Percentiles rank a stretch among this genome's conserved stretches.
Conservation (phyloP, 2,329 filamentous ascomycete genomes). For the Emergomyces orientalis region DNA sequence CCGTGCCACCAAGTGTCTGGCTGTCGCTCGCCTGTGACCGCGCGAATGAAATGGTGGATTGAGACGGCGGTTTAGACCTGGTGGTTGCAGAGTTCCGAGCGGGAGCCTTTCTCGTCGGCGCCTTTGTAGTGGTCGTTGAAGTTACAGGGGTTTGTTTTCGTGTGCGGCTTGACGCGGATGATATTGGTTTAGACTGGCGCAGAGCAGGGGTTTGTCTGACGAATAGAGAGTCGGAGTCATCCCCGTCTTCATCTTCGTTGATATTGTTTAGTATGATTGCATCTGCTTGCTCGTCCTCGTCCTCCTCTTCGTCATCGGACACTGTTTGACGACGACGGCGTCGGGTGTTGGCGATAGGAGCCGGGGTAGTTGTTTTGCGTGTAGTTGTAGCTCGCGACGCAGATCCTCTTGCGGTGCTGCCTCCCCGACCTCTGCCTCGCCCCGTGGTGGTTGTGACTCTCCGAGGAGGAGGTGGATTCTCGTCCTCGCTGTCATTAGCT, state of each 20-base stretch:
- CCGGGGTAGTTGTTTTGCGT: constrained; percentile 22
- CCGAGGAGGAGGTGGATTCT: constrained; percentile 39
- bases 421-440: constrained; percentile 16
- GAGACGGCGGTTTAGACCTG: constrained; percentile 23
- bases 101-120: constrained; percentile 22
- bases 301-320: constrained; percentile 30
- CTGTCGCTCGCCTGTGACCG: constrained; percentile 26
- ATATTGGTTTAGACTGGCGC: constrained; percentile 14
- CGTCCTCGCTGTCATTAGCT: constrained; percentile 41
- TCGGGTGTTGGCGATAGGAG: constrained; percentile 14
- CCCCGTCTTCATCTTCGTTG: constrained; percentile 25
- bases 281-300: constrained; percentile 28
- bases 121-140: constrained; percentile 19
- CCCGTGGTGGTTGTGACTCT: constrained; percentile 33
- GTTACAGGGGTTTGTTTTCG: constrained; percentile 15
- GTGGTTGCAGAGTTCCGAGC: constrained; percentile 28
- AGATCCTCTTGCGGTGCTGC: constrained; percentile 9
- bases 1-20: constrained; percentile 19
- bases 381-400: constrained; percentile 22
- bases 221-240: constrained; percentile 32
- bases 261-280: constrained; percentile 33
- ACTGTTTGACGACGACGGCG: constrained; percentile 25
- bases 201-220: constrained; percentile 27
- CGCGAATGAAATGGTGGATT: constrained; percentile 36
- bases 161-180: not conserved